phyloP scores from a whole-genome alignment of 345 rosid species.

The Leavenworthia alabamica region DNA sequence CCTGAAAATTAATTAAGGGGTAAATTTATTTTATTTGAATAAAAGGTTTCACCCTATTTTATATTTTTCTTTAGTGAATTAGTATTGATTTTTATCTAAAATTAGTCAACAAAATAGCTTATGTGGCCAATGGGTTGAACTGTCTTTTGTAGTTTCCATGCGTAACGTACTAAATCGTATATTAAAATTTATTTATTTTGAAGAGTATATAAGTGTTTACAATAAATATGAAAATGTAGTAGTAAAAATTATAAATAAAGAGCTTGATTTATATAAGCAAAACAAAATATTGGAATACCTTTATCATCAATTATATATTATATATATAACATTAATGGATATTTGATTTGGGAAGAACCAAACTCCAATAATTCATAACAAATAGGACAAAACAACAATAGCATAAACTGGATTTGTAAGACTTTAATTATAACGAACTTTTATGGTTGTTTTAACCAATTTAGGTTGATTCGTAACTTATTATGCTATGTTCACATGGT shows the following conservation, averaged over 20 bases:
- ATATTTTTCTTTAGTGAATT: no score
- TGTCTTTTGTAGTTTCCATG: background rate
- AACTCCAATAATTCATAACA: constrained; percentile 28
- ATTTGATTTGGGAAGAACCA: background rate
- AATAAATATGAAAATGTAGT: constrained; percentile 4
- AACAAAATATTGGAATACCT: background rate
- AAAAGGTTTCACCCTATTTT: no score
- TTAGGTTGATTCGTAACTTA: constrained; percentile 12
- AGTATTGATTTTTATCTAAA: no score
- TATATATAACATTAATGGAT: background rate
- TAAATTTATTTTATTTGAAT: background rate
- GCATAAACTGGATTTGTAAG: constrained; percentile 10
- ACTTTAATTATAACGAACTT: background rate
- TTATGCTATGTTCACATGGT: constrained; percentile 1
- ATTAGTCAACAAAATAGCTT: no score
- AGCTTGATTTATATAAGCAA: background rate
- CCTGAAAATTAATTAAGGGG: background rate
- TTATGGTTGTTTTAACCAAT: constrained; percentile 8
- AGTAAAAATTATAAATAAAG: background rate
- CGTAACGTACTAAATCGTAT: constrained; percentile 5
- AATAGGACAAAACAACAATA: constrained; percentile 25
- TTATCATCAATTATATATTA: no score
- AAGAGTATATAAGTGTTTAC: background rate
- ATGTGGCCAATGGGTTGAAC: no score
- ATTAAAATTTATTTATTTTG: background rate